Conservation (phyloP, 2,329 filamentous ascomycete genomes). For the Thielaviopsis musarum region DNA sequence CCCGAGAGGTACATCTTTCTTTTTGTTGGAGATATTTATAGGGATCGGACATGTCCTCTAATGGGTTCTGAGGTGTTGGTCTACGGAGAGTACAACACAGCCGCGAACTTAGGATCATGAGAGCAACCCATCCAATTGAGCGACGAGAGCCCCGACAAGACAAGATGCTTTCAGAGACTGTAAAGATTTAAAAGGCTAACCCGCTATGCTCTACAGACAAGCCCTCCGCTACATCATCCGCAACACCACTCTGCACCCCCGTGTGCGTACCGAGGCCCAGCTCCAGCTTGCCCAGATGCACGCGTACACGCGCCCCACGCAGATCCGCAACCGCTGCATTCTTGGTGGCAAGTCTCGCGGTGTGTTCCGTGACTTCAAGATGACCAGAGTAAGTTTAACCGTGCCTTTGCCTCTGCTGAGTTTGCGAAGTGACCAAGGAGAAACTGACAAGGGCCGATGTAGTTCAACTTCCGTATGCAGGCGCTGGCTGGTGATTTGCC, state of each 20-base stretch:
- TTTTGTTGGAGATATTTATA: neutral
- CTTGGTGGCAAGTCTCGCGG: slow-evolving; percentile 78
- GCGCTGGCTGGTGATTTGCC: slow-evolving; percentile 73
- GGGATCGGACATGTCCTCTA: neutral
- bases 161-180: neutral
- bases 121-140: neutral
- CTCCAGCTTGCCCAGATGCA: slow-evolving; percentile 91
- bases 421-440: neutral
- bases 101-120: too few relatives aligned
- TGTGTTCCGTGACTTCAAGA: slow-evolving; percentile 84
- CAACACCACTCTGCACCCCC: slow-evolving; percentile 70
- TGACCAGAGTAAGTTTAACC: slow-evolving; percentile 57
- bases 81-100: neutral
- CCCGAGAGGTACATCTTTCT: slow-evolving; percentile 53
- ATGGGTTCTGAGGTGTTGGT: neutral
- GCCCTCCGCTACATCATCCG: slow-evolving; percentile 83
- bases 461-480: slow-evolving; percentile 90
- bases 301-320: slow-evolving; percentile 80
- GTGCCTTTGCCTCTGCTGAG: neutral
- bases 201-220: slow-evolving; percentile 43
- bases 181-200: neutral
- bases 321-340: slow-evolving; percentile 87
- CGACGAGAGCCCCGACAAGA: neutral
- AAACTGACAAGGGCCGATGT: neutral
- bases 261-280: slow-evolving; percentile 79